Evolutionary conservation across 2,329 filamentous ascomycete genomes (phyloP), one percentile per base, ranked within the genome.

Genomic region (Alternaria brassicae): DNA sequence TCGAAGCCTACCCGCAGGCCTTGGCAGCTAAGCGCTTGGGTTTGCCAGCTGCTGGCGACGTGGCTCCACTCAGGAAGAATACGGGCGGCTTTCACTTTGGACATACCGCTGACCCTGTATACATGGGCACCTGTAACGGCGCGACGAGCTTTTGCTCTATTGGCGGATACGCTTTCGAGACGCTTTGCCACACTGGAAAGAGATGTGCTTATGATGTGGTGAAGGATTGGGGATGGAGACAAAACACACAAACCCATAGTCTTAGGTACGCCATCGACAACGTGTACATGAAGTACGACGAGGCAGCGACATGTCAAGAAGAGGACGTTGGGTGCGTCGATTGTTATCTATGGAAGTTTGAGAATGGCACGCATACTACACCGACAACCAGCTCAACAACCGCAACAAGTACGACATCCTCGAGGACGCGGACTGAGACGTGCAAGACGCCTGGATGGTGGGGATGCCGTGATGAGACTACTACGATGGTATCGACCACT

Each of bases 371-470:
- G 4, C 68, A 74, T 25, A 72, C 72, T 7, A 69, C 69, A 30
- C 59, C 69, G 1, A 61, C 60, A 6, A 72, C 68, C 8, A 71
- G 68, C 15, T 67, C 67, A 5, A 66, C 71, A 34, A 67, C 69
- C 25, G 50, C 67, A n/a, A 69, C 68, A 17, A 70, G 66, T 12
- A 66, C 70, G 7, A 68, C 65, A 4, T 64, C 52, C 12, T 68
- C 72, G 2, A 58, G 69, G 48, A 77, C 73, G 6, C 61, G 75
- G 42, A 77, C 74, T 1, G 73, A 72, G 53, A 77, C 75, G 3
- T 77, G 75, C 53, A 73, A 76, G 51, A 77, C 75, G 1, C 75
- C 75, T 19, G 75, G 75, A 1, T 77, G 75, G 75, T 77, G 75
- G 75, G 75, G 75, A 17, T 77, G 75, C 34, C 65, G 69, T 1